Percentiles rank a stretch among this genome's conserved stretches.
Conservation (phyloP, 306 rosid genomes). For the Vigna mungo region DNA sequence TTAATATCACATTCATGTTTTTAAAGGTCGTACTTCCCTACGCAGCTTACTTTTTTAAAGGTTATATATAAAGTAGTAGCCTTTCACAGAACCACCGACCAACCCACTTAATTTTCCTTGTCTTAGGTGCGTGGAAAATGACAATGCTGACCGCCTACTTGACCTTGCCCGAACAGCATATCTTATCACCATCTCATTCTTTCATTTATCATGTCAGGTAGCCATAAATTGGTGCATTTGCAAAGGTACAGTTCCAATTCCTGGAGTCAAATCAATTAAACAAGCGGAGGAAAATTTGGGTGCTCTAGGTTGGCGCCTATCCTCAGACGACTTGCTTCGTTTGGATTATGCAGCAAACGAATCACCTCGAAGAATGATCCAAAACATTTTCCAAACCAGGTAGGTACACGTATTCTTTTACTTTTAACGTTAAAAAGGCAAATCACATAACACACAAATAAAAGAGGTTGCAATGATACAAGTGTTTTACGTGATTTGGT, state of each 20-base stretch:
- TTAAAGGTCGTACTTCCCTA: constrained; percentile 18
- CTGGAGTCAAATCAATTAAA: constrained; percentile 85
- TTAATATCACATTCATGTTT: constrained; percentile 9
- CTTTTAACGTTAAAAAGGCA: background rate
- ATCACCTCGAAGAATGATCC: constrained; percentile 84
- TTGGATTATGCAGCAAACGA: constrained; percentile 71
- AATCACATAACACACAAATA: background rate
- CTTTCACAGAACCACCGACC: constrained; percentile 24
- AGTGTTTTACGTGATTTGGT: constrained; percentile 17
- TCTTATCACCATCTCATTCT: constrained; percentile 30
- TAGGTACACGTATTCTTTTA: constrained; percentile 45
- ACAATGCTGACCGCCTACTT: background rate
- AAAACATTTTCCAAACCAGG: constrained; percentile 90
- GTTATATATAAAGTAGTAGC: constrained; percentile 7
- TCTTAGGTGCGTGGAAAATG: constrained; percentile 30
- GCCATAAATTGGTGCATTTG: constrained; percentile 96
- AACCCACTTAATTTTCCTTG: constrained; percentile 34
- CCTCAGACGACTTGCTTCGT: constrained; percentile 65
- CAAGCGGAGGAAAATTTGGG: constrained; percentile 90
- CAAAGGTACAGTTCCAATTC: constrained; percentile 86
- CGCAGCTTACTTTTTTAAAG: constrained; percentile 25
- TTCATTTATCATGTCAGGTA: constrained; percentile 58
- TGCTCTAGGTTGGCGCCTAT: constrained; percentile 86
- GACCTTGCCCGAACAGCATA: constrained; percentile 8
- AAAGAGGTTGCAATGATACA: background rate